Base-by-base conservation (phyloP, 208 protist genomes). In the Acanthamoeba healyi region DNA sequence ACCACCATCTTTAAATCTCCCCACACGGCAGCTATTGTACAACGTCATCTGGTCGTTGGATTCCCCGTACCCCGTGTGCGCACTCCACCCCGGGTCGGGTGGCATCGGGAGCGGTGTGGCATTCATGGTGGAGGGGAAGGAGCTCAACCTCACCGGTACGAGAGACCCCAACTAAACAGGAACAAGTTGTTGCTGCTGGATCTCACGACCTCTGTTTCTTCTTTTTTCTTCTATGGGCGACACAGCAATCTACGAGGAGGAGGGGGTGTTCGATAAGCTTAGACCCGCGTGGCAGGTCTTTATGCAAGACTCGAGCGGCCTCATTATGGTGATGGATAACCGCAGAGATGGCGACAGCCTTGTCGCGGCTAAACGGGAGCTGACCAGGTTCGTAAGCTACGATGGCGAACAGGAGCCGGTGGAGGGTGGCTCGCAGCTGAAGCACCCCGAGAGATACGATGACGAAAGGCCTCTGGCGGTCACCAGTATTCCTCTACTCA, bases 71-170 rank as follows among this genome's bases (percentile, higher is more conserved):
- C 72, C 40, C 72, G 29, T 81, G 36, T 51, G 36, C 12, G 36
- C 14, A 6, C 72, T 81, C 22, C 40, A 46, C 19, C 40, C 72
- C 36, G 72, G 72, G 34, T 38, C 40, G n/a, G 72, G 22, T 38
- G 72, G 72, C 72, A 44, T 81, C n/a, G 72, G 72, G 5, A 81
- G 72, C 36, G 72, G 72, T 29, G 72, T 81, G 22, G 72, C 36
- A 5, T 81, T 81, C 36, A 32, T 42, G 5, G 72, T 81, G 15
- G 40, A 46, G 15, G 72, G 72, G 22, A 81, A 81, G 72, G 72
- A 81, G 24, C 72, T 81, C 72, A 81, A 81, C 36, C 72, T 81
- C 22, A 46, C 72, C 5, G 72, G 36, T 46, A 36, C 40, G n/a
- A 6, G 32, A 4, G 17, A 70, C n/a, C 32, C 4, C 14, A 15